phyloP scores from a whole-genome alignment of 179 eudicot species.

The Spinacia oleracea region DNA sequence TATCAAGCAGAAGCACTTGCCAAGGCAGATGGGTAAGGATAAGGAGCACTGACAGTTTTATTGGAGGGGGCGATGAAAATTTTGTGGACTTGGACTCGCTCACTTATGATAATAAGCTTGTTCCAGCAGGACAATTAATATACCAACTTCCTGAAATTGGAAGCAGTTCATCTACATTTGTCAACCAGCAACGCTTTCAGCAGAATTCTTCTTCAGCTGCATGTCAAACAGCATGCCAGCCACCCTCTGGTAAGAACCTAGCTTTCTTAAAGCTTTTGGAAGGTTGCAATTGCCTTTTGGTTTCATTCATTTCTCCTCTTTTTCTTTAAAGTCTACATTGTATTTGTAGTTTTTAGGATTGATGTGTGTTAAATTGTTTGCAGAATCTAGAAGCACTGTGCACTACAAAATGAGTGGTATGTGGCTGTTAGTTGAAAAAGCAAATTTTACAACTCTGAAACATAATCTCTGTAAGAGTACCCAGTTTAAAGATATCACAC shows the following conservation, averaged over 20 bases:
- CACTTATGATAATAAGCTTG: constrained; percentile 62
- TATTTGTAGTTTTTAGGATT: background rate
- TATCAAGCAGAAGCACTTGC: constrained; percentile 59
- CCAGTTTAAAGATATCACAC: background rate
- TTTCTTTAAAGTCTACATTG: constrained; percentile 5
- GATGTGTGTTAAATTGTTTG: constrained; percentile 25
- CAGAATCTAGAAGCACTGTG: constrained; percentile 38
- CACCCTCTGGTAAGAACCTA: constrained; percentile 50
- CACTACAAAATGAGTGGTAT: constrained; percentile 38
- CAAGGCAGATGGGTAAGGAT: constrained; percentile 89
- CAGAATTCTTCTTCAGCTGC: constrained; percentile 39
- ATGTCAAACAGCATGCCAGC: constrained; percentile 38
- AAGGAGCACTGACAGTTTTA: constrained; percentile 45
- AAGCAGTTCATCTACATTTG: constrained; percentile 27
- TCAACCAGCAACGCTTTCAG: constrained; percentile 34
- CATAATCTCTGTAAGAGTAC: background rate
- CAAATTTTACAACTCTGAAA: background rate
- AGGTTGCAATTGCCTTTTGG: background rate
- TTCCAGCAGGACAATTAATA: constrained; percentile 51
- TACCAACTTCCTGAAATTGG: constrained; percentile 40
- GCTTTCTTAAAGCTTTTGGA: constrained; percentile 16
- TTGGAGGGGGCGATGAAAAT: constrained; percentile 41
- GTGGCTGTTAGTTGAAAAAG: background rate
- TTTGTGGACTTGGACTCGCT: constrained; percentile 63
- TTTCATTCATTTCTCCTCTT: background rate